phyloP scores from a whole-genome alignment of 768 basidiomycete species.

The Suillus discolor region DNA sequence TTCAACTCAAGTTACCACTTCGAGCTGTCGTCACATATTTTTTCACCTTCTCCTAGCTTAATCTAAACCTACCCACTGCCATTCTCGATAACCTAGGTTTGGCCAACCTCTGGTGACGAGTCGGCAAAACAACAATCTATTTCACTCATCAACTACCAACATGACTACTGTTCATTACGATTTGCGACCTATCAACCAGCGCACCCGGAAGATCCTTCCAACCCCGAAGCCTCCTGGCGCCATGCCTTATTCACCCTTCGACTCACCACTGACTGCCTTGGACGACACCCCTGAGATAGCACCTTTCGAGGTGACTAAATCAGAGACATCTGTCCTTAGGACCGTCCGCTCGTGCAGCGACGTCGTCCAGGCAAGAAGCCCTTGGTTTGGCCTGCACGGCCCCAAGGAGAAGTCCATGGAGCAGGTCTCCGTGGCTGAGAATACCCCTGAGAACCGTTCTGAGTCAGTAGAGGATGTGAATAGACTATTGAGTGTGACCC shows the following conservation, averaged over 20 bases:
- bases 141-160: too few species aligned
- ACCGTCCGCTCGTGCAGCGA: accelerated
- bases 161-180: background rate
- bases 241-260: too few species aligned
- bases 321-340: background rate
- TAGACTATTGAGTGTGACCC: background rate
- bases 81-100: background rate
- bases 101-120: background rate
- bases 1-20: too few species aligned
- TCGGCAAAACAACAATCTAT: background rate
- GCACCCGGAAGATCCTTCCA: background rate
- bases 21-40: too few species aligned
- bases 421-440: background rate
- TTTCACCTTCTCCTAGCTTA: background rate
- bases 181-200: background rate
- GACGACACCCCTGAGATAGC: background rate
- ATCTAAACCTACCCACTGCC: background rate
- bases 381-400: background rate
- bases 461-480: background rate
- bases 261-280: too few species aligned
- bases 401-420: background rate
- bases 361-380: background rate
- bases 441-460: background rate
- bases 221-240: background rate
- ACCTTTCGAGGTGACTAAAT: accelerated